Evolutionary conservation across 345 rosid species (phyloP), one percentile per base, ranked within the genome.

Genomic region (Pugionium dolabratum): DNA sequence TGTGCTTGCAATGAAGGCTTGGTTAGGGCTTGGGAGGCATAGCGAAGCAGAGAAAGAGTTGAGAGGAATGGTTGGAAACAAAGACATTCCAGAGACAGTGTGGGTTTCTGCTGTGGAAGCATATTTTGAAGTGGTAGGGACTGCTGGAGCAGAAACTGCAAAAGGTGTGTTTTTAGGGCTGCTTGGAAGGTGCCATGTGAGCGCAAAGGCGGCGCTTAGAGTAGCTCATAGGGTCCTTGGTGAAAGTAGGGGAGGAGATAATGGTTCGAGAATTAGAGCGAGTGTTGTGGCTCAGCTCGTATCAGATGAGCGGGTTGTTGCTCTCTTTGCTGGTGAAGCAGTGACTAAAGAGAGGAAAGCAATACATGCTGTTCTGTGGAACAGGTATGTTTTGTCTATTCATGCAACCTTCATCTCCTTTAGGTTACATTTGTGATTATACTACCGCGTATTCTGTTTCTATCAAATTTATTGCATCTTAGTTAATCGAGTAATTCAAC

Each of bases 1-100:
- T n/a, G 97, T 94, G 54, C 43, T 94, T 78, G 97, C 99, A 28
- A 88, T 94, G 96, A 94, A 94, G 76, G 96, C 96, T 30, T 90
- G 91, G 97, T 72, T 94, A 59, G 97, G 99, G 9, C 74, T 94
- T 27, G 91, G 95, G 32, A 83, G 82, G 75, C 79, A 76, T 68
- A 78, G 55, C 32, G 97, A 90, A 73, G 99, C 99, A 54, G 97
- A 88, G 82, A 82, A 81, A 76, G 99, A 94, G 82, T 82, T 94
- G 71, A 86, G 85, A 76, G 83, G 87, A 39, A 84, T 94, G 99
- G 93, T 85, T 27, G 78, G 73, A 18, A 84, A 82, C 67, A 86
- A 90, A 66, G 95, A 84, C 32, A 79, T 94, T 78, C 99, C 99
- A 1, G 99, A 90, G 78, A 73, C 85, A 0, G 89, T 94, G 68